A percentile compares a stretch with the other conserved stretches of the same genome.
Conservation (phyloP, 805 yeast genomes). For the Yamadazyma scolyti region DNA sequence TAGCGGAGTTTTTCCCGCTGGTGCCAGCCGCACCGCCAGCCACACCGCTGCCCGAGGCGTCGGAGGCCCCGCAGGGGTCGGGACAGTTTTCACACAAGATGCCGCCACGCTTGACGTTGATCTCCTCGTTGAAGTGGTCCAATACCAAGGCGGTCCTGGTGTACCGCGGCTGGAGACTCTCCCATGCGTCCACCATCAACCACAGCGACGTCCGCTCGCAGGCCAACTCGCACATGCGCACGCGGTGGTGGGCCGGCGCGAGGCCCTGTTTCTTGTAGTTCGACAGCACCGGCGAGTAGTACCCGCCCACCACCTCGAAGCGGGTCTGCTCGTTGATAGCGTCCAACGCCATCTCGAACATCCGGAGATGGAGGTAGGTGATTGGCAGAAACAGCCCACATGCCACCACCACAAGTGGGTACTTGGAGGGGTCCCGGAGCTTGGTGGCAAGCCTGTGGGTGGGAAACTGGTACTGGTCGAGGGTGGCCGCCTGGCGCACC, state of each 20-base stretch:
- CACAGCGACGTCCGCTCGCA: slow-evolving; percentile 95
- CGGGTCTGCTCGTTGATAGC: slow-evolving; percentile 86
- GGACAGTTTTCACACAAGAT: slow-evolving; percentile 56
- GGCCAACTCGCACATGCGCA: slow-evolving; percentile 96
- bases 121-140: slow-evolving; percentile 95
- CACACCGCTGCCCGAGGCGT: no score
- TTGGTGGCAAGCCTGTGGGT: slow-evolving; percentile 75
- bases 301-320: slow-evolving; percentile 95
- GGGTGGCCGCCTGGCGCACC: slow-evolving; percentile 73
- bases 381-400: slow-evolving; percentile 97
- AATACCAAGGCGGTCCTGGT: slow-evolving; percentile 93
- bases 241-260: slow-evolving; percentile 86
- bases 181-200: slow-evolving; percentile 99
- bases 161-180: slow-evolving; percentile 83
- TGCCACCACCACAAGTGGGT: slow-evolving; percentile 91
- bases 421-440: slow-evolving; percentile 68
- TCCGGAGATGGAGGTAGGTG: slow-evolving; percentile 88
- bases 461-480: slow-evolving; percentile 77
- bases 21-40: no score
- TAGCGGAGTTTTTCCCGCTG: no score
- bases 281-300: slow-evolving; percentile 90
- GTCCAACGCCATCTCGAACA: slow-evolving; percentile 99
- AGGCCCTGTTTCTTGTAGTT: slow-evolving; percentile 91
- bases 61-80: no score
- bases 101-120: slow-evolving; percentile 88